These are phyloP conservation scores for Epichloe glyceriae DNA, from an alignment of 2,329 filamentous ascomycete species.

Conservation along the genomic window DNA sequence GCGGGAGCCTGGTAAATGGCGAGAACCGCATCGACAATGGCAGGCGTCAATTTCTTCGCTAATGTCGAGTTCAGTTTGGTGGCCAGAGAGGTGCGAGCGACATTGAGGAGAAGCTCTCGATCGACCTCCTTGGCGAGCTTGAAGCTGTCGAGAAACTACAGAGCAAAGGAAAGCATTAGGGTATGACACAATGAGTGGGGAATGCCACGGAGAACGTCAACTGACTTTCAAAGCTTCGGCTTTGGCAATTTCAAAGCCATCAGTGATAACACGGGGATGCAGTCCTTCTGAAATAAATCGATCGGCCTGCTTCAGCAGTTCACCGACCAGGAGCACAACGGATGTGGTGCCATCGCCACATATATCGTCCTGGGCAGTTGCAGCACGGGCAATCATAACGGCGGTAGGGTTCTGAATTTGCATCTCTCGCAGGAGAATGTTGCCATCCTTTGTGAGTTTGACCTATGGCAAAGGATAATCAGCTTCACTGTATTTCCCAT, in stretches of 20 bases:
- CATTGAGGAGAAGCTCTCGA: conserved; percentile 82
- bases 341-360: conserved; percentile 96
- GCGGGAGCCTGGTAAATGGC: conserved; percentile 79
- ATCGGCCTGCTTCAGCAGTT: conserved; percentile 94
- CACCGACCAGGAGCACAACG: conserved; percentile 86
- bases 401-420: conserved; percentile 99
- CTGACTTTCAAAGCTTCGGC: conserved; percentile 72
- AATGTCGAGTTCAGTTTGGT: conserved; percentile 88
- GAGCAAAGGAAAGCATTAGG: neutral
- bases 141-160: conserved; percentile 85
- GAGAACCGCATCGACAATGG: conserved; percentile 92
- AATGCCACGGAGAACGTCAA: neutral
- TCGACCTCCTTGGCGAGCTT: conserved; percentile 83
- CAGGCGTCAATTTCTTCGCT: conserved; percentile 81
- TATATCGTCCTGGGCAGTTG: conserved; percentile 96
- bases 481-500: conserved; percentile 15
- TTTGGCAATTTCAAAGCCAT: conserved; percentile 96
- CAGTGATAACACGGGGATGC: conserved; percentile 90
- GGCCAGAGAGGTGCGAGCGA: conserved; percentile 85
- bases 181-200: no score
- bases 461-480: conserved; percentile 43
- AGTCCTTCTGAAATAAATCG: conserved; percentile 94
- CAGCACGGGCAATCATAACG: conserved; percentile 69
- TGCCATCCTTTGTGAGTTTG: conserved; percentile 98
- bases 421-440: conserved; percentile 65